Percentiles rank a stretch among this genome's conserved stretches.
Evolutionary conservation across 805 yeast genomes (phyloP).

Genomic region (Cyberlindnera amylophila): DNA sequence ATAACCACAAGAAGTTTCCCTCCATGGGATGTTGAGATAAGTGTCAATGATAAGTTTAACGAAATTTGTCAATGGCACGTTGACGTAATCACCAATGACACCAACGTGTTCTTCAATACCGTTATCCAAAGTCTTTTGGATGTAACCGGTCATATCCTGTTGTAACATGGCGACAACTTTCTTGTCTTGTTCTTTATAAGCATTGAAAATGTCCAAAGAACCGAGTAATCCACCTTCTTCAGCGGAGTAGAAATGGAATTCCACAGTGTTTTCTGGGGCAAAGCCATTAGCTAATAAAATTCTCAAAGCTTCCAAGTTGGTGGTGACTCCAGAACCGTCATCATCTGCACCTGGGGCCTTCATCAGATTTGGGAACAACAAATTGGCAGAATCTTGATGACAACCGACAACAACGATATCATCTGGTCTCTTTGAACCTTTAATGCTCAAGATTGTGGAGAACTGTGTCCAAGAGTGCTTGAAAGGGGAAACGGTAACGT

Average conservation of each 20-base stretch:
- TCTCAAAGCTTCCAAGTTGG: slow-evolving; percentile 72
- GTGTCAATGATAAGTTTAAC: slow-evolving; percentile 55
- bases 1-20: slow-evolving; percentile 80
- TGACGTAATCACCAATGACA: slow-evolving; percentile 42
- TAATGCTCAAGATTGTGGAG: slow-evolving; percentile 64
- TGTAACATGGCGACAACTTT: slow-evolving; percentile 81
- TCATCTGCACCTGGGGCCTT: slow-evolving; percentile 96
- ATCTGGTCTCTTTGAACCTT: slow-evolving; percentile 41
- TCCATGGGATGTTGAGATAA: slow-evolving; percentile 66
- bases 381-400: slow-evolving; percentile 82
- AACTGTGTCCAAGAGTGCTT: slow-evolving; percentile 78
- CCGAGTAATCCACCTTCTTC: slow-evolving; percentile 93
- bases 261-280: slow-evolving; percentile 67
- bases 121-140: slow-evolving; percentile 32
- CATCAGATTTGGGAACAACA: slow-evolving; percentile 61
- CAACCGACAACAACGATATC: slow-evolving; percentile 73
- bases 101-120: slow-evolving; percentile 62
- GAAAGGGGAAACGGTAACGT: slow-evolving; percentile 44
- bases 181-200: slow-evolving; percentile 42
- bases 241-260: slow-evolving; percentile 93
- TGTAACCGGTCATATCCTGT: slow-evolving; percentile 67
- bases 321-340: slow-evolving; percentile 84
- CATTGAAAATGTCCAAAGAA: slow-evolving; percentile 69
- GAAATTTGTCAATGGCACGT: slow-evolving; percentile 23
- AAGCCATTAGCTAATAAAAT: slow-evolving; percentile 44